Conservation (phyloP, 2,329 filamentous ascomycete genomes). For the Madurella fahalii region DNA sequence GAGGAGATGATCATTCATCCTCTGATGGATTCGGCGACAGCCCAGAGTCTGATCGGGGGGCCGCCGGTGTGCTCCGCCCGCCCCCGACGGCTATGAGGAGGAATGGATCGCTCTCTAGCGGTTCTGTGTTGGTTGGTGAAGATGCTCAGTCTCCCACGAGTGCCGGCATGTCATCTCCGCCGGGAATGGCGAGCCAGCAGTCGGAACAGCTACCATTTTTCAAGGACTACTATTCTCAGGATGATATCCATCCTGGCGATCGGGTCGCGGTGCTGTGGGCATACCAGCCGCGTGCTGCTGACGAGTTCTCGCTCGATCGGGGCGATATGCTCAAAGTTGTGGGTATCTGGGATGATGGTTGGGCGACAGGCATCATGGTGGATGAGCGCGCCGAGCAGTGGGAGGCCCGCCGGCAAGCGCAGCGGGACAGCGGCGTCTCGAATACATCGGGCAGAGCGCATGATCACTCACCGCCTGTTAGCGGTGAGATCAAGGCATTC, state of each 20-base stretch:
- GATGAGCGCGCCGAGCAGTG: slow-evolving; percentile 84
- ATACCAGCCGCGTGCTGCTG: slow-evolving; percentile 87
- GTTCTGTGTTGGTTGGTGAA: slow-evolving; percentile 67
- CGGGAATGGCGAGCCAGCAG: slow-evolving; percentile 78
- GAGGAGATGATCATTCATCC: slow-evolving; percentile 56
- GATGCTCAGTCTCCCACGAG: slow-evolving; percentile 71
- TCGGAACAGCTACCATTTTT: slow-evolving; percentile 95
- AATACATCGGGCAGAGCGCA: slow-evolving; percentile 63
- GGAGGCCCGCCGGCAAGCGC: slow-evolving; percentile 69
- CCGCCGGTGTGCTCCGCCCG: slow-evolving; percentile 51
- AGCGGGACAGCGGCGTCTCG: slow-evolving; percentile 91
- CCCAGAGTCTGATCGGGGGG: slow-evolving; percentile 61
- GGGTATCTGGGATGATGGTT: slow-evolving; percentile 98
- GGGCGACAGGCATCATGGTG: slow-evolving; percentile 88
- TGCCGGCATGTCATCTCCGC: slow-evolving; percentile 77
- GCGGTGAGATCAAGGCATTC: slow-evolving; percentile 94
- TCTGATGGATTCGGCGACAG: slow-evolving; percentile 71
- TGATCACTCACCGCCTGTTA: slow-evolving; percentile 58
- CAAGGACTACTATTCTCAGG: slow-evolving; percentile 97
- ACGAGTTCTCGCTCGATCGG: slow-evolving; percentile 89
- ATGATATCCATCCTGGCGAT: slow-evolving; percentile 90
- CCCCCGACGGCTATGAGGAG: slow-evolving; percentile 61
- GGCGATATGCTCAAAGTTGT: slow-evolving; percentile 98
- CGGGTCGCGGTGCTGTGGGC: slow-evolving; percentile 92
- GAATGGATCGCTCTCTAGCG: slow-evolving; percentile 85